Conservation (phyloP, 2,329 filamentous ascomycete genomes). For the Ophiocordyceps polyrhachis-furcata region DNA sequence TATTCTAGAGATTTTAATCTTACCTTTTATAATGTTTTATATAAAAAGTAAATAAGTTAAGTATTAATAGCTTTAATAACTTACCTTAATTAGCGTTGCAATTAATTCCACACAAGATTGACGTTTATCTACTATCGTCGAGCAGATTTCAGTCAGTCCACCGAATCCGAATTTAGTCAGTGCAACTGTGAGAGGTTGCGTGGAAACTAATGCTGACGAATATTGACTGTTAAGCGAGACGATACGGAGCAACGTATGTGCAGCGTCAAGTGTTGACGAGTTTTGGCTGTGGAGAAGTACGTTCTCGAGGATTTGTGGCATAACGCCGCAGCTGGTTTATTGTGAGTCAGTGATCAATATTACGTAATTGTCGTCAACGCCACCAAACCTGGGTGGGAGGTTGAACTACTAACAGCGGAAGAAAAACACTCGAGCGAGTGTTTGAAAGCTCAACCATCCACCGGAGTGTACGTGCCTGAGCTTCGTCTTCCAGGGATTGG, state of each 20-base stretch:
- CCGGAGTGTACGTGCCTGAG: slow-evolving; percentile 37
- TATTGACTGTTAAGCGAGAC: slow-evolving; percentile 36
- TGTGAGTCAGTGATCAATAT: neutral
- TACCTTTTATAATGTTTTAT: too few species aligned
- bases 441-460: slow-evolving; percentile 41
- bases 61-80: slow-evolving; percentile 3
- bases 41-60: too few species aligned
- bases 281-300: slow-evolving; percentile 46
- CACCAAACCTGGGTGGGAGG: slow-evolving; percentile 1
- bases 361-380: neutral
- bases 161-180: slow-evolving; percentile 43
- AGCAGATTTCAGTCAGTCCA: slow-evolving; percentile 39
- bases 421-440: slow-evolving; percentile 34
- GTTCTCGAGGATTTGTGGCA: slow-evolving; percentile 40
- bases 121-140: slow-evolving; percentile 32
- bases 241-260: slow-evolving; percentile 39
- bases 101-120: slow-evolving; percentile 33
- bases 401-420: slow-evolving; percentile 26
- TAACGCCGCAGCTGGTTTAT: slow-evolving; percentile 28
- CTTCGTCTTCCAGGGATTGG: slow-evolving; percentile 40
- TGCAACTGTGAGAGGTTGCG: slow-evolving; percentile 28
- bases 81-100: slow-evolving; percentile 42
- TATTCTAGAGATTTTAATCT: too few species aligned
- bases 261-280: slow-evolving; percentile 36
- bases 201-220: slow-evolving; percentile 25